Evolutionary conservation across 2,329 filamentous ascomycete genomes (phyloP).

Genomic region (Phialophora verrucosa): DNA sequence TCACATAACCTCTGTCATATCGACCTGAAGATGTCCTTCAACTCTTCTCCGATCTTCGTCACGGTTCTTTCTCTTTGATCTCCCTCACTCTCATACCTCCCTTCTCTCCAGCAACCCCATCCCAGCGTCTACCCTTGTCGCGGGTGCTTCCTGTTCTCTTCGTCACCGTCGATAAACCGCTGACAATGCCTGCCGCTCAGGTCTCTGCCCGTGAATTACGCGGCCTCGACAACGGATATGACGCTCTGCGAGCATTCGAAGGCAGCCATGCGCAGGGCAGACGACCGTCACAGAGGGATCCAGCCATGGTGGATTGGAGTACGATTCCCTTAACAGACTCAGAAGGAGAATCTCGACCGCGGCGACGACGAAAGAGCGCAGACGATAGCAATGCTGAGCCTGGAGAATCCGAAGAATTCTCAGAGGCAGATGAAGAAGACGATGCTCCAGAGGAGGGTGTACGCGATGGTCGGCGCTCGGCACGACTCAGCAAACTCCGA

Average conservation of each 20-base stretch:
- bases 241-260: constrained; percentile 24
- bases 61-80: constrained; percentile 37
- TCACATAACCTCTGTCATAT: neutral
- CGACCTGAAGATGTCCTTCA: neutral
- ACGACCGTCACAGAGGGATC: constrained; percentile 6
- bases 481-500: constrained; percentile 25
- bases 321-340: constrained; percentile 34
- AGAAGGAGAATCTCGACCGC: constrained; percentile 21
- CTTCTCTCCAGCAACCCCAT: neutral
- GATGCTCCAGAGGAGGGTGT: constrained; percentile 20
- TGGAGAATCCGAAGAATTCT: constrained; percentile 5
- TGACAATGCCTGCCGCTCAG: constrained; percentile 25
- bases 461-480: constrained; percentile 24
- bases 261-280: neutral
- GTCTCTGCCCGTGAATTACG: constrained; percentile 27
- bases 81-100: neutral
- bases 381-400: constrained; percentile 16
- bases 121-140: neutral
- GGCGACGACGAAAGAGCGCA: constrained; percentile 15
- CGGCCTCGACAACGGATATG: constrained; percentile 27
- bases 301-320: constrained; percentile 27
- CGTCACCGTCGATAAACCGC: neutral
- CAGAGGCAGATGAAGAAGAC: constrained; percentile 18
- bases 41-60: neutral
- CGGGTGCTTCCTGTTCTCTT: neutral